A percentile compares a stretch with the other conserved stretches of the same genome.
phyloP scores from a whole-genome alignment of 768 basidiomycete genomes.

The Dictyophora rubrovolvata region DNA sequence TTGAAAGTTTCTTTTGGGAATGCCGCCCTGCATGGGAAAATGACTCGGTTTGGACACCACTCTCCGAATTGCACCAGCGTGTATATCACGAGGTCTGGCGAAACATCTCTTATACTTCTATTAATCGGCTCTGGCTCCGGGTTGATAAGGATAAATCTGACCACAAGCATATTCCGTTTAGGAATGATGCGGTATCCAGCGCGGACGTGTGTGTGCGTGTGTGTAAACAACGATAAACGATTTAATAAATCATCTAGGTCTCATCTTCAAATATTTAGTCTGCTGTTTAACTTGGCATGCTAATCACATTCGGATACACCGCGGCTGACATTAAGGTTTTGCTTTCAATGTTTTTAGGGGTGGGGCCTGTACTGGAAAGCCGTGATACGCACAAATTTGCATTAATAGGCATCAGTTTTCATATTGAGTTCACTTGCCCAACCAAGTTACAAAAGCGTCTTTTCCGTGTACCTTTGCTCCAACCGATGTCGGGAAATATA shows the following conservation, averaged over 20 bases:
- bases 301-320: no score
- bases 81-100: background rate
- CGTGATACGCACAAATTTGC: background rate
- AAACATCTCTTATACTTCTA: background rate
- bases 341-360: no score
- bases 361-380: no score
- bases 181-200: background rate
- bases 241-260: no score
- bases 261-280: no score
- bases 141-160: background rate
- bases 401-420: background rate
- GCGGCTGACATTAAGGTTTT: no score
- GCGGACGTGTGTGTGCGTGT: background rate
- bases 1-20: no score
- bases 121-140: background rate
- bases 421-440: background rate
- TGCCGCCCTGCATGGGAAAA: background rate
- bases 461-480: slow-evolving; percentile 1
- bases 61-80: background rate
- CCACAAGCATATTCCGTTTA: background rate
- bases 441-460: slow-evolving; percentile 4
- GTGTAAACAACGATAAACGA: no score
- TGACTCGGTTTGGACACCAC: background rate
- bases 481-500: slow-evolving; percentile 28
- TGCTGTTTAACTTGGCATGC: no score